These are phyloP conservation scores for Sporobolomyces phaffii DNA, from an alignment of 768 basidiomycete species.

Conservation along the genomic window DNA sequence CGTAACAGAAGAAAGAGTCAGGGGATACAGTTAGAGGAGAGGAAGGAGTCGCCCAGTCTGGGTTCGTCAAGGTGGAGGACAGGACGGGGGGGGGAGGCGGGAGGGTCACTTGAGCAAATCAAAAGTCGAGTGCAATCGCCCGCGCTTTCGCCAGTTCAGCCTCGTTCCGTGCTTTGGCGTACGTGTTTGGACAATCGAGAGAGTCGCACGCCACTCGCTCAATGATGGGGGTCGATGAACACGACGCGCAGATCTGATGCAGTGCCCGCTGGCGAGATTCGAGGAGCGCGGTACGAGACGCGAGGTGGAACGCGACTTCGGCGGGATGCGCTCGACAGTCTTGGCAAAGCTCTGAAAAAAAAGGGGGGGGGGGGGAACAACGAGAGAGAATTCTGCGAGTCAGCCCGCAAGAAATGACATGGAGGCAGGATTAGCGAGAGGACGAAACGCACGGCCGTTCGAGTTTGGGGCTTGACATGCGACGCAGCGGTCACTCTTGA, in stretches of 20 bases:
- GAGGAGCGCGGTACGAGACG: slow-evolving; percentile 54
- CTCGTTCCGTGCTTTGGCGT: slow-evolving; percentile 5
- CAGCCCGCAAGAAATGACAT: no score
- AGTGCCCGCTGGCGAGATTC: slow-evolving; percentile 57
- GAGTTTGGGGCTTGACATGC: no score
- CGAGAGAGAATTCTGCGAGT: no score
- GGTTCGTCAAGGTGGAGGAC: no score
- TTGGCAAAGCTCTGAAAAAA: slow-evolving; percentile 55
- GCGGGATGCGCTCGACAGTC: slow-evolving; percentile 55
- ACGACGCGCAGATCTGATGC: slow-evolving; percentile 68
- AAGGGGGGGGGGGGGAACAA: background rate
- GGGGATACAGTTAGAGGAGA: no score
- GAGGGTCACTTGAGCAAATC: no score
- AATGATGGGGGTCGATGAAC: slow-evolving; percentile 53
- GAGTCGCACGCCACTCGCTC: slow-evolving; percentile 72
- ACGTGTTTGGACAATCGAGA: slow-evolving; percentile 62
- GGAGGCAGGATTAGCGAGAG: no score
- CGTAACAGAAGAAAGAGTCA: no score
- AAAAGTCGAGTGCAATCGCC: background rate
- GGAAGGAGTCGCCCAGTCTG: no score
- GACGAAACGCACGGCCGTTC: no score
- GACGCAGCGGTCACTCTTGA: slow-evolving; percentile 23
- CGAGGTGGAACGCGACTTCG: slow-evolving; percentile 57
- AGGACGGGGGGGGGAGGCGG: no score
- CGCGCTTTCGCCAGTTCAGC: slow-evolving; percentile 17